Evolutionary conservation across 768 basidiomycete genomes (phyloP).

Genomic region (Podaxis rugospora): DNA sequence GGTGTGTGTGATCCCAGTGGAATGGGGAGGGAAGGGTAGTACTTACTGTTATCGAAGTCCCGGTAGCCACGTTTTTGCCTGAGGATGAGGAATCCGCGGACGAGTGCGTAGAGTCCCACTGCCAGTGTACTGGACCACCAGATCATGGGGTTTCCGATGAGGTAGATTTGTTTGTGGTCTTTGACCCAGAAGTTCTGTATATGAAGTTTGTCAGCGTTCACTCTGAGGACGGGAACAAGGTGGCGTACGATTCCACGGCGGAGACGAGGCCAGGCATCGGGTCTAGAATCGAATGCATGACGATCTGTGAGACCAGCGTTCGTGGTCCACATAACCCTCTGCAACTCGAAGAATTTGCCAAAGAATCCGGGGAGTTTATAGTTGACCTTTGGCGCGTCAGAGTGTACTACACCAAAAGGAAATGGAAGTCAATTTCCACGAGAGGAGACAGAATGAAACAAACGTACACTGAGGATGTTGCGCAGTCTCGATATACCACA

Average conservation of each 20-base stretch:
- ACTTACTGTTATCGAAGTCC: slow-evolving; percentile 90
- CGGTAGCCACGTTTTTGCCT: slow-evolving; percentile 87
- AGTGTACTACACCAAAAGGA: slow-evolving; percentile 47
- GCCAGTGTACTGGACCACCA: slow-evolving; percentile 86
- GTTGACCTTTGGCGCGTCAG: slow-evolving; percentile 77
- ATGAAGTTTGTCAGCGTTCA: slow-evolving; percentile 5
- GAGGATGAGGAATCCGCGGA: slow-evolving; percentile 78
- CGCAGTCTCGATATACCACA: slow-evolving; percentile 94
- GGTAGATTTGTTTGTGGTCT: slow-evolving; percentile 92
- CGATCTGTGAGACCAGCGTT: slow-evolving; percentile 95
- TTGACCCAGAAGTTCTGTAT: slow-evolving; percentile 96
- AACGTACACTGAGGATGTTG: slow-evolving; percentile 66
- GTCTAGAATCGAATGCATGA: slow-evolving; percentile 94
- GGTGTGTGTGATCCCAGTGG: not conserved
- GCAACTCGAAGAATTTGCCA: slow-evolving; percentile 85
- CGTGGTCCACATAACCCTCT: slow-evolving; percentile 95
- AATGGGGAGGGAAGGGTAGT: not conserved
- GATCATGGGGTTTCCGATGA: slow-evolving; percentile 89
- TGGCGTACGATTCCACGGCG: slow-evolving; percentile 85
- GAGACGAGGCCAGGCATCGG: slow-evolving; percentile 85
- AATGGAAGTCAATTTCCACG: not conserved
- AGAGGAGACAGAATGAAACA: not conserved
- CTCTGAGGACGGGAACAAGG: not conserved
- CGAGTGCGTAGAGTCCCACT: slow-evolving; percentile 58
- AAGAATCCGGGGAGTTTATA: slow-evolving; percentile 89